phyloP scores from a whole-genome alignment of 768 basidiomycete genomes.

The Tulasnella sp. region DNA sequence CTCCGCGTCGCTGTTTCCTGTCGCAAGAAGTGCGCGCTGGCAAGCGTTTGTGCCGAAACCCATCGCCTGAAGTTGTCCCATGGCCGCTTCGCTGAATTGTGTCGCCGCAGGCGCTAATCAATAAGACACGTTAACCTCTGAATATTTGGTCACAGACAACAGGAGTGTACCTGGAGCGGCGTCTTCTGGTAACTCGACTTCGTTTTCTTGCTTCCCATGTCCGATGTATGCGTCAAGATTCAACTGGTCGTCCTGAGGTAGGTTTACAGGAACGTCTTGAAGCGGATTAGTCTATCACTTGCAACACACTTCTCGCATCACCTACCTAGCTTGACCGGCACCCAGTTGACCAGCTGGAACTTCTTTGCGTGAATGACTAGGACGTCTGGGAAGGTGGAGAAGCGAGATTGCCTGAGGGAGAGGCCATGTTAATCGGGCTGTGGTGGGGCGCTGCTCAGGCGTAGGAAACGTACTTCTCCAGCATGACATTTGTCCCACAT shows the following conservation, averaged over 20 bases:
- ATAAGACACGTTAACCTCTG: slow-evolving; percentile 4
- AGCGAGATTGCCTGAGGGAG: slow-evolving; percentile 53
- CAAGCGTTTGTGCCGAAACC: slow-evolving; percentile 83
- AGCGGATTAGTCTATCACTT: background rate
- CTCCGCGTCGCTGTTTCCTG: slow-evolving; percentile 61
- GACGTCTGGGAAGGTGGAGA: slow-evolving; percentile 82
- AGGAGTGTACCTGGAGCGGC: slow-evolving; percentile 29
- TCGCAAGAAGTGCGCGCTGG: slow-evolving; percentile 85
- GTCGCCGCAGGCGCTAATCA: slow-evolving; percentile 38
- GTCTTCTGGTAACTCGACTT: slow-evolving; percentile 60
- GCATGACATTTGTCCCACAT: slow-evolving; percentile 61
- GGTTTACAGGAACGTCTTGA: slow-evolving; percentile 73
- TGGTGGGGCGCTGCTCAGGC: background rate
- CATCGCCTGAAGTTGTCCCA: slow-evolving; percentile 77
- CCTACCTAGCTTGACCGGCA: slow-evolving; percentile 86
- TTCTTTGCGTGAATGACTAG: slow-evolving; percentile 87
- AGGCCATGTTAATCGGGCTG: background rate
- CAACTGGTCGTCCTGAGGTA: slow-evolving; percentile 54
- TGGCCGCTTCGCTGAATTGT: slow-evolving; percentile 63
- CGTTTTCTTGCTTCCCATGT: slow-evolving; percentile 58
- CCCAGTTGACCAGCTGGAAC: slow-evolving; percentile 94
- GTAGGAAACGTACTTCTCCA: slow-evolving; percentile 56
- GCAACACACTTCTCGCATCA: slow-evolving; percentile 14
- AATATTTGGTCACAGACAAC: background rate
- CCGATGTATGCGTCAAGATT: slow-evolving; percentile 60